Evolutionary conservation across 2,329 filamentous ascomycete genomes (phyloP).

Genomic region (Lizonia empirigonia): DNA sequence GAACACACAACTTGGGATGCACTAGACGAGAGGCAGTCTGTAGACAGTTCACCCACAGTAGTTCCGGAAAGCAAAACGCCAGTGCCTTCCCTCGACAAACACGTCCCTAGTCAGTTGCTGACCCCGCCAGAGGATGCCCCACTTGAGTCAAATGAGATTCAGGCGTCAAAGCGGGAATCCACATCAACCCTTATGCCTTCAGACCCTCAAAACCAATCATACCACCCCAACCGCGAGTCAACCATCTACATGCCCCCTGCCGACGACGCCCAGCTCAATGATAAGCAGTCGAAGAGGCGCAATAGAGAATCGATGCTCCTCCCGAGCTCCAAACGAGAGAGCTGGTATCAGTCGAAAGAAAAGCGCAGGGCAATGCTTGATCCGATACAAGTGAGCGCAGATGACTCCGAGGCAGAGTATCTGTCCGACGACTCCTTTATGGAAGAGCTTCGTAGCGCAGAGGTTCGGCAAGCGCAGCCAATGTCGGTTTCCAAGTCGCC

Average conservation of each 20-base stretch:
- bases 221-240: slow-evolving; percentile 41
- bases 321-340: slow-evolving; percentile 29
- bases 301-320: slow-evolving; percentile 40
- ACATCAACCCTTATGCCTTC: slow-evolving; percentile 26
- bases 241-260: slow-evolving; percentile 37
- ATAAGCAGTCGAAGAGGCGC: slow-evolving; percentile 25
- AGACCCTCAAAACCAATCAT: slow-evolving; percentile 23
- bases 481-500: slow-evolving; percentile 78
- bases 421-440: slow-evolving; percentile 81
- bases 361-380: slow-evolving; percentile 50
- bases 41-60: slow-evolving; percentile 44
- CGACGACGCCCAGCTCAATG: slow-evolving; percentile 21
- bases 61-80: slow-evolving; percentile 40
- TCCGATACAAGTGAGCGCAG: slow-evolving; percentile 45
- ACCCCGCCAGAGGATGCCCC: slow-evolving; percentile 17
- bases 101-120: slow-evolving; percentile 20
- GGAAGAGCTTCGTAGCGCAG: slow-evolving; percentile 83
- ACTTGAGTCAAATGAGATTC: slow-evolving; percentile 18
- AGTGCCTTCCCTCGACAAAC: slow-evolving; percentile 30
- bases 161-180: slow-evolving; percentile 13
- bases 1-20: slow-evolving; percentile 21
- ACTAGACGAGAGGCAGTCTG: slow-evolving; percentile 40
- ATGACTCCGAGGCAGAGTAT: slow-evolving; percentile 55
- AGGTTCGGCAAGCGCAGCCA: slow-evolving; percentile 80
- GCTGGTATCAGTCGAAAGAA: slow-evolving; percentile 42